Evolutionary conservation across 768 basidiomycete species (phyloP), one percentile per base, ranked within the genome.

Genomic region (Crepidotus variabilis): DNA sequence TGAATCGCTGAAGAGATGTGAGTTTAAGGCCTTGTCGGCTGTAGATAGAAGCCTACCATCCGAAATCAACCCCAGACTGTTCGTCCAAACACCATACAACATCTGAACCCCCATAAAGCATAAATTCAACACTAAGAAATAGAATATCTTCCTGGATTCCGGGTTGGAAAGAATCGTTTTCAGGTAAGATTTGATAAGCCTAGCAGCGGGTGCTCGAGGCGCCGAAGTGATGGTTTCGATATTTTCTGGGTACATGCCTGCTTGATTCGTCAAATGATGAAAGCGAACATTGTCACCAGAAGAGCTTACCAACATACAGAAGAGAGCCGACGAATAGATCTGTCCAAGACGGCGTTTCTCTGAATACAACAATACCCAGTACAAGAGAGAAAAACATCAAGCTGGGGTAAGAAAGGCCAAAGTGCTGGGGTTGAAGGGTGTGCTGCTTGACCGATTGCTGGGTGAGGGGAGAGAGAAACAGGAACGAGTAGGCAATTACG

Each of bases 81-180:
- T 99, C 45, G 97, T 99, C 90, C 94, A 94, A 23, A 98, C 86
- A 8, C 97, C 97, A 69, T 95, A 97, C 57, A 93, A 68, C 92
- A 98, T 93, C 72, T 99, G 97, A 10, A 99, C 86, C 43, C 90
- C 78, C 97, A 99, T 98, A 72, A 93, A 99, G 60, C 84, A 87
- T 72, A 98, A 76, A 71, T 99, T 99, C 49, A 99, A 77, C 71
- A 95, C 80, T 50, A 98, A 77, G 73, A 99, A 99, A 72, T 96
- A 98, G 71, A 95, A 98, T 56, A 99, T 98, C 71, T 90, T 91
- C 63, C 94, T 82, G 18, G 93, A 95, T 68, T 98, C 94, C 2
- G 87, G 84, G 62, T 96, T 96, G 18, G 88, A 86, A 35, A 98
- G 78, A 55, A 99, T 92, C 10, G 91, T 88, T 66, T 96, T 95